A percentile compares a stretch with the other conserved stretches of the same genome.
These are phyloP conservation scores for Colletotrichum truncatum DNA, from an alignment of 2,329 filamentous ascomycete species.

Conservation along the genomic window DNA sequence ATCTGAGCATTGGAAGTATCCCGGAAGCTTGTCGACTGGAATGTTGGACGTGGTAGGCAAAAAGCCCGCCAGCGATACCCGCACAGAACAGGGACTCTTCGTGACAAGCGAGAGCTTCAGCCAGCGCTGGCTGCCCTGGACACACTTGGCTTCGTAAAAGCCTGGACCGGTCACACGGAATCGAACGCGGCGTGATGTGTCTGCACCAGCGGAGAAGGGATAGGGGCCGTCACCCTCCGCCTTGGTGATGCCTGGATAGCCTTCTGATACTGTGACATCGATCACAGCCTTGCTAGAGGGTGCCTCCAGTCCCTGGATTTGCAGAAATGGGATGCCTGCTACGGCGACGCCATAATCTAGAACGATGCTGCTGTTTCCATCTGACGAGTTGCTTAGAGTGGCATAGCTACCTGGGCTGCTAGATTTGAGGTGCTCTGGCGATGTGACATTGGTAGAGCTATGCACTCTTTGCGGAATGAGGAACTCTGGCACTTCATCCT, in stretches of 20 bases:
- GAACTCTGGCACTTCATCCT: neutral
- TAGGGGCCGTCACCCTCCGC: neutral
- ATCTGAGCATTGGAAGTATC: neutral
- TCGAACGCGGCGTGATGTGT: neutral
- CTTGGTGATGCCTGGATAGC: slow-evolving; percentile 1
- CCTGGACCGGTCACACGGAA: neutral
- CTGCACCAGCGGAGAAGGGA: neutral
- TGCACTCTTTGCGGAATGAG: neutral
- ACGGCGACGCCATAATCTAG: slow-evolving; percentile 7
- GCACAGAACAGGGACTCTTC: neutral
- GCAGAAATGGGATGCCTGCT: neutral
- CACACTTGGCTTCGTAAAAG: slow-evolving; percentile 5
- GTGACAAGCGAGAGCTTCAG: slow-evolving; percentile 7
- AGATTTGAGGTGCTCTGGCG: neutral
- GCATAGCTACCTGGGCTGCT: neutral
- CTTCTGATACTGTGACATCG: neutral
- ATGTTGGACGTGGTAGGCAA: neutral
- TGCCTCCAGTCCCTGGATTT: neutral
- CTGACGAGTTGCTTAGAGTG: neutral
- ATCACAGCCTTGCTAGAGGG: neutral
- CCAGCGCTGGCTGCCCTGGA: slow-evolving; percentile 5
- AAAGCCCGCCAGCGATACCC: neutral
- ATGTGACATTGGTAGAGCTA: neutral
- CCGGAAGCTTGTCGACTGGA: neutral
- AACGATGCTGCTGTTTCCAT: neutral